Conservation (phyloP, 352 stramenopile genomes). For the Blastocystis sp. region DNA sequence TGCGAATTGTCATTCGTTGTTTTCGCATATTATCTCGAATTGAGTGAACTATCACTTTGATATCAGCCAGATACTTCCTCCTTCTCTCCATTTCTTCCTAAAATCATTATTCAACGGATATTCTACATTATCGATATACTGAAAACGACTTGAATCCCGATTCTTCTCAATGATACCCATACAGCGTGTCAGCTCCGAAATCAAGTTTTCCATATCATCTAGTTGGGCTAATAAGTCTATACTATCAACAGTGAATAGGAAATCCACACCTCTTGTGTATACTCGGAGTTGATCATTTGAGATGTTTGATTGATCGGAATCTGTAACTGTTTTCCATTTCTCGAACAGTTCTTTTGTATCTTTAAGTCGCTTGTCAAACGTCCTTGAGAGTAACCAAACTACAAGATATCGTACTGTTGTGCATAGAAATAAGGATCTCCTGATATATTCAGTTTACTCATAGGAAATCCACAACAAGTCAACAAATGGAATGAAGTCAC, state of each 20-base stretch:
- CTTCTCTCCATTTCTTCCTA: slow-evolving; percentile 56
- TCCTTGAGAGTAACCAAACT: not conserved
- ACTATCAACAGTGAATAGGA: not conserved
- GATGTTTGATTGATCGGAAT: not conserved
- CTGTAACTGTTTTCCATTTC: slow-evolving; percentile 40
- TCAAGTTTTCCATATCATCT: slow-evolving; percentile 53
- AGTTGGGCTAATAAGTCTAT: not conserved
- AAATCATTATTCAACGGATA: not conserved
- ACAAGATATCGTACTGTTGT: not conserved
- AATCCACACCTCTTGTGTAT: slow-evolving; percentile 12
- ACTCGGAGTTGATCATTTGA: slow-evolving; percentile 3
- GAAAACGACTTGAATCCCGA: not conserved
- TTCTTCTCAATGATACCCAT: slow-evolving; percentile 56
- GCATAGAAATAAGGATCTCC: slow-evolving; percentile 53
- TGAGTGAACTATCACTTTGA: slow-evolving; percentile 49
- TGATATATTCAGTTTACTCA: not conserved
- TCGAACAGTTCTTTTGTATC: slow-evolving; percentile 57
- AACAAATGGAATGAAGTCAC: slow-evolving; percentile 8
- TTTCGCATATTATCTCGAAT: slow-evolving; percentile 55
- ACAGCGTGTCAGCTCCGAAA: slow-evolving; percentile 44
- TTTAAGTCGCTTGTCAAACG: slow-evolving; percentile 46
- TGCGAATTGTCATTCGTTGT: slow-evolving; percentile 14
- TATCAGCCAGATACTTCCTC: slow-evolving; percentile 36
- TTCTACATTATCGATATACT: slow-evolving; percentile 19
- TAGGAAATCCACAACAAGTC: not conserved